A percentile compares a stretch with the other conserved stretches of the same genome.
Evolutionary conservation across 2,329 filamentous ascomycete species (phyloP).

Genomic region (Botryotinia convoluta): DNA sequence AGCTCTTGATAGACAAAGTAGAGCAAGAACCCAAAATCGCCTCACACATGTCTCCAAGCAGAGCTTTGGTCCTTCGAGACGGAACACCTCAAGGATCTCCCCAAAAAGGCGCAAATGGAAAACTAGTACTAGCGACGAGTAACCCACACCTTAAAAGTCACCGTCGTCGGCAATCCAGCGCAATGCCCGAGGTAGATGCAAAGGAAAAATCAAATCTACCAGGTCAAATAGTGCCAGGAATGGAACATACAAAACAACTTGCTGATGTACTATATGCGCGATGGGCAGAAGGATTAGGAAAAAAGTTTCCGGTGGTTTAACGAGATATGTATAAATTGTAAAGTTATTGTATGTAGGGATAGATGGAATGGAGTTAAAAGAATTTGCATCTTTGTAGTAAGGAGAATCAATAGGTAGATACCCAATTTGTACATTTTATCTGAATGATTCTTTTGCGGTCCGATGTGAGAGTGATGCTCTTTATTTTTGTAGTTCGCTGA

Average conservation of each 20-base stretch:
- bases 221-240: conserved; percentile 62
- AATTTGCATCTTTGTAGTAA: neutral
- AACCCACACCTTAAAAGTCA: conserved; percentile 85
- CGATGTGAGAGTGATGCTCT: neutral
- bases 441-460: neutral
- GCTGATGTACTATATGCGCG: conserved; percentile 87
- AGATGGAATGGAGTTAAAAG: neutral
- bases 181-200: conserved; percentile 48
- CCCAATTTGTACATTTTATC: conserved; percentile 7
- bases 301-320: conserved; percentile 56
- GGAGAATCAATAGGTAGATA: conserved; percentile 14
- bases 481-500: neutral
- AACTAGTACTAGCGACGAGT: conserved; percentile 73
- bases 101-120: conserved; percentile 41
- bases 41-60: conserved; percentile 32
- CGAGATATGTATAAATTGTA: conserved; percentile 12
- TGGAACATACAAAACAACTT: conserved; percentile 89
- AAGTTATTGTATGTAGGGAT: conserved; percentile 4
- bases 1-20: conserved; percentile 70
- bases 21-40: conserved; percentile 66
- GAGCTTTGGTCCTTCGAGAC: conserved; percentile 50
- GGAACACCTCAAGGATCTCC: conserved; percentile 54
- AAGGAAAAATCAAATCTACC: conserved; percentile 51
- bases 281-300: conserved; percentile 81
- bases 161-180: conserved; percentile 52